phyloP scores from a whole-genome alignment of 306 rosid species.

The Carpinus viminea region DNA sequence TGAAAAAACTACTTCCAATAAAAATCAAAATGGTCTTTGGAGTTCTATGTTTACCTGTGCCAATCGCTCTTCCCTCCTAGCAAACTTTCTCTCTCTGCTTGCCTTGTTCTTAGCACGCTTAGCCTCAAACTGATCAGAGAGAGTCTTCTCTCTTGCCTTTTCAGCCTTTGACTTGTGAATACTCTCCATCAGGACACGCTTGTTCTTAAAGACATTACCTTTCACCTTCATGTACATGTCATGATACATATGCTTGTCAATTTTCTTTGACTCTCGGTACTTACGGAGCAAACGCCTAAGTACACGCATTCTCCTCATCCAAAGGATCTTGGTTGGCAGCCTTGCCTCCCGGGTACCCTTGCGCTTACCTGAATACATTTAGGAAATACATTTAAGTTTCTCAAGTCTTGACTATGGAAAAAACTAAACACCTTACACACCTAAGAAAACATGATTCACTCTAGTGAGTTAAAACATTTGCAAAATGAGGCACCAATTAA shows the following conservation, averaged over 20 bases:
- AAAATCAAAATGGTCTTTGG: not conserved
- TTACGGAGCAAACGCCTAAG: conserved; percentile 54
- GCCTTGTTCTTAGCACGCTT: conserved; percentile 55
- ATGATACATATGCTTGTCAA: conserved; percentile 52
- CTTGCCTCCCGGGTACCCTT: conserved; percentile 68
- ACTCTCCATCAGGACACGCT: conserved; percentile 57
- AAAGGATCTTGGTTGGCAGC: conserved; percentile 56
- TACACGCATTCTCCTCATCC: conserved; percentile 62
- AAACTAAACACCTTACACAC: not conserved
- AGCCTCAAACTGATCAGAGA: conserved; percentile 50
- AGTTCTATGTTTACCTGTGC: conserved; percentile 33
- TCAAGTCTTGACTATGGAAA: not conserved
- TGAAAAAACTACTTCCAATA: not conserved
- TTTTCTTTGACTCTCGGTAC: conserved; percentile 48
- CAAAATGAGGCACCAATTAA: not conserved
- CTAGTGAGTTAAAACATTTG: not conserved
- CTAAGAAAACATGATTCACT: not conserved
- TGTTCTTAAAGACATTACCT: conserved; percentile 55
- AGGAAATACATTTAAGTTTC: not conserved
- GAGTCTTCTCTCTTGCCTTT: conserved; percentile 51
- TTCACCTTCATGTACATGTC: conserved; percentile 60
- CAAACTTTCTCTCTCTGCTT: conserved; percentile 51
- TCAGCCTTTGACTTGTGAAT: conserved; percentile 58
- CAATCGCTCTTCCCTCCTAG: conserved; percentile 47
- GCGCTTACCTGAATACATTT: conserved; percentile 48